Base-by-base conservation (phyloP, 2,329 filamentous ascomycete genomes). In the Dichotomopilus funicola region DNA sequence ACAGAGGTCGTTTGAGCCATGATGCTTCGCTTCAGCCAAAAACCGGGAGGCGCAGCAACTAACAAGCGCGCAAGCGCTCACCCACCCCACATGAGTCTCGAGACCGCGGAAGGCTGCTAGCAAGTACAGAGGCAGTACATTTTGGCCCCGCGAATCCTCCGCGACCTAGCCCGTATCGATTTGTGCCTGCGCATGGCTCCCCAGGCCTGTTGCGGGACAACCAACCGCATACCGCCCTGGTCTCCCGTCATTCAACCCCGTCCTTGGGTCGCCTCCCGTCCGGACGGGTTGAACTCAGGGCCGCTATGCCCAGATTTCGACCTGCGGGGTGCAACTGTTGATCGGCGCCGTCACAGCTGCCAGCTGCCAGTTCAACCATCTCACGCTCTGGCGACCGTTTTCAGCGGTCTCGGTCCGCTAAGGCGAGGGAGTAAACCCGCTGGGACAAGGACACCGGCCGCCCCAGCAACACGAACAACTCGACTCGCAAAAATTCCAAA, bases 51-150 rank as follows among this genome's bases (percentile, higher is more conserved):
- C 49, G 36, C 37, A 37, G 53, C 56, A 56, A 58, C 34, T 61
- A 51, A 59, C 54, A 59, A 45, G 51, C 56, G 56, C 61, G 62
- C 60, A 63, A 63, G 62, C 62, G 59, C 61, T 62, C 55, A 53
- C 53, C 55, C 58, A 52, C 53, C 59, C 57, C 59, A 59, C 57
- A 61, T 50, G 48, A 53, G 35, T 13, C 11, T 42, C 35, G 6
- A 19, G 49, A 37, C 10, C 19, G 19, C 19, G 19, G 19, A n/a
- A 41, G 31, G 42, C 38, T 45, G 6, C 40, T 13, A 7, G 19
- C 19, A 10, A 13, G 6, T 42, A 49, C 45, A 36, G 38, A 7
- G 37, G n/a, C 31, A 48, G 48, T 56, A 56, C 53, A 37, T 53
- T 31, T 9, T 44, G 34, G 19, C 36, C 35, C 47, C 38, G 42